Evolutionary conservation across 768 basidiomycete genomes (phyloP), one percentile per base, ranked within the genome.

Genomic region (Amyloporia xantha): DNA sequence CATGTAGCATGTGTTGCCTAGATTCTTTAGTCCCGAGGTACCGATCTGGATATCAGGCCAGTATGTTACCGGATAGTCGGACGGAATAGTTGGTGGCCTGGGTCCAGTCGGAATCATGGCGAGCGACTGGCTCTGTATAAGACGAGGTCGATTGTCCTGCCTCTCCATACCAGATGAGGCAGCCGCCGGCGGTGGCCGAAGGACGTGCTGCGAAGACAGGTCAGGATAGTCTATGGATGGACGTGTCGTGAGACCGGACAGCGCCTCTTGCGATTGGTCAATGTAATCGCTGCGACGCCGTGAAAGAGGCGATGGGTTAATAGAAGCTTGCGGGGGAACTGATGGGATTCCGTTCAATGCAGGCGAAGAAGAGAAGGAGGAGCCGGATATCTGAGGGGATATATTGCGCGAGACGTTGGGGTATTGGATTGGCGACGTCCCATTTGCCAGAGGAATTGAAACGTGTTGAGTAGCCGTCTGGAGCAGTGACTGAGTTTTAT

Each of bases 1-100:
- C 92, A 98, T 98, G 63, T 98, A 99, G 65, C 96, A 99, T 6
- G 96, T 99, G 64, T 97, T 98, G 15, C 88, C 85, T 52, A 98
- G 62, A 63, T 99, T 99, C 77, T 94, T 94, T 62, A 99, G 65
- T 3, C 95, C 95, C 0, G 84, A 81, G 17, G 81, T 82, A 20
- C 84, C 86, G 47, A 93, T 81, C 52, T 84, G 78, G 35, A 80
- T 71, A 62, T 93, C 89, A 12, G 75, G 67, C 93, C 93, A 97
- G 64, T 87, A 94, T 4, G 73, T 73, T 19, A 91, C 82, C 3
- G 88, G 86, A 61, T 88, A 93, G 40, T 85, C 81, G n/a, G 79
- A 82, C 24, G 68, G 66, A 54, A 89, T 86, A 21, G 78, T 76
- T 15, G 87, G 87, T 1, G 81, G 77, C 52, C 69, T 76, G 0